A percentile compares a stretch with the other conserved stretches of the same genome.
These are phyloP conservation scores for Salmacisia buchloeana DNA, from an alignment of 1,284 basidiomycete genomes.

Conservation along the genomic window DNA sequence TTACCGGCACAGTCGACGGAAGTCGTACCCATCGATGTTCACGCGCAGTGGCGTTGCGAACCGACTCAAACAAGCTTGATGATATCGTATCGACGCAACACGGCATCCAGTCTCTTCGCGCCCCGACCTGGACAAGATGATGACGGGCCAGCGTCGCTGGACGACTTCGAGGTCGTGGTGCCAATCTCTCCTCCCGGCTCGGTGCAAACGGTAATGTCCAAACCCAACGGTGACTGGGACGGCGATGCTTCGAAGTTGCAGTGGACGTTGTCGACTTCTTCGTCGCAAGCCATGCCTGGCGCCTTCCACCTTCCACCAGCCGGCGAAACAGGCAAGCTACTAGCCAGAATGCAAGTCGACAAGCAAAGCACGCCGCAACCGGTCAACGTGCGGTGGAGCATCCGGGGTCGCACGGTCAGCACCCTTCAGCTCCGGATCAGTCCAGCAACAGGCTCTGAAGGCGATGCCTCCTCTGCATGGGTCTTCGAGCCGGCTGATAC, in stretches of 20 bases:
- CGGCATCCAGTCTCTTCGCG: slow-evolving; percentile 16
- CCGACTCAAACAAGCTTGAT: slow-evolving; percentile 56
- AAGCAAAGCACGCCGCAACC: slow-evolving; percentile 45
- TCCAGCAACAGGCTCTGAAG: too few relatives aligned
- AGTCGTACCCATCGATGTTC: slow-evolving; percentile 53
- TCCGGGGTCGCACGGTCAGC: slow-evolving; percentile 51
- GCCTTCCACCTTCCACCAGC: slow-evolving; percentile 19
- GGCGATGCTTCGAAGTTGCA: slow-evolving; percentile 49
- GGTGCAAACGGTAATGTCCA: slow-evolving; percentile 55
- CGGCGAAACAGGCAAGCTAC: slow-evolving; percentile 50
- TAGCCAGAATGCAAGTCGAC: slow-evolving; percentile 54
- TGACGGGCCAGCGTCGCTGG: slow-evolving; percentile 7
- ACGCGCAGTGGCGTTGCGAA: slow-evolving; percentile 56
- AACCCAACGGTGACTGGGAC: slow-evolving; percentile 54
- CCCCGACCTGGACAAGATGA: too few relatives aligned
- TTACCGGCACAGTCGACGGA: neutral
- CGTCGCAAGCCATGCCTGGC: slow-evolving; percentile 40
- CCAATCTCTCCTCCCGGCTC: slow-evolving; percentile 47
- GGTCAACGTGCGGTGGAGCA: slow-evolving; percentile 53
- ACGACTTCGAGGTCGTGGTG: slow-evolving; percentile 42
- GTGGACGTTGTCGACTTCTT: slow-evolving; percentile 36
- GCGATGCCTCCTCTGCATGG: too few relatives aligned
- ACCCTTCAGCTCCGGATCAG: slow-evolving; percentile 51
- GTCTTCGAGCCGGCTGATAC: slow-evolving; percentile 18
- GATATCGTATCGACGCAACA: slow-evolving; percentile 52